Evolutionary conservation across 1,284 basidiomycete species (phyloP), one percentile per base, ranked within the genome.

Genomic region (Pisolithus thermaeus): DNA sequence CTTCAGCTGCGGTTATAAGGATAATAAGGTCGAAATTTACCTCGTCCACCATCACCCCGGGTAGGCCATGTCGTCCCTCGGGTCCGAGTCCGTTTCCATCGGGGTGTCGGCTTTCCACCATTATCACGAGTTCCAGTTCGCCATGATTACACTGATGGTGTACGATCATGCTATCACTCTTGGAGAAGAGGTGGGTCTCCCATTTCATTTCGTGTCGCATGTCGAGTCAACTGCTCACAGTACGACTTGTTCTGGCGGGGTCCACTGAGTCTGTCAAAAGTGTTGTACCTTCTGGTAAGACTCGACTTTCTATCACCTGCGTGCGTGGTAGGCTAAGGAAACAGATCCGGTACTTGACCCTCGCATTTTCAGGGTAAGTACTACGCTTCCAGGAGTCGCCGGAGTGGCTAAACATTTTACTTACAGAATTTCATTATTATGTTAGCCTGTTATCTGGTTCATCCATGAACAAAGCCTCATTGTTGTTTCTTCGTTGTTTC

Each of bases 91-190:
- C 14, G 4, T 7, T 3, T 16, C 16, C 42, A 1, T 12, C 14
- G 30, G 12, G 35, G 4, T 5, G 2, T 32, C 12, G 8, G 42
- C 42, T 20, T 30, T 40, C 14, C 37, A 9, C 16, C 27, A 14
- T 18, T 28, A 43, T 28, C 14, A 4, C 42, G 23, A 43, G 12
- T 28, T 43, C 42, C 25, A 43, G 42, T 43, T 27, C n/a, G 42
- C 23, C n/a, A 43, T 28, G 23, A 43, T 43, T 25, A 43, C 23
- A 27, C 16, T 43, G 23, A 27, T 43, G 22, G 6, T 18, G 27
- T 55, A 55, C 14, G 54, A 55, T 39, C 49, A 55, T 42, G 8
- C 47, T 6, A 44, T 51, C 25, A 55, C 54, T 7, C 46, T 55
- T 8, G 49, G 42, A 9, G 20, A 55, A 20, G 54, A 55, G 46